A percentile compares a stretch with the other conserved stretches of the same genome.
Evolutionary conservation across 768 basidiomycete species (phyloP).

Genomic region (Tulasnella sp.): DNA sequence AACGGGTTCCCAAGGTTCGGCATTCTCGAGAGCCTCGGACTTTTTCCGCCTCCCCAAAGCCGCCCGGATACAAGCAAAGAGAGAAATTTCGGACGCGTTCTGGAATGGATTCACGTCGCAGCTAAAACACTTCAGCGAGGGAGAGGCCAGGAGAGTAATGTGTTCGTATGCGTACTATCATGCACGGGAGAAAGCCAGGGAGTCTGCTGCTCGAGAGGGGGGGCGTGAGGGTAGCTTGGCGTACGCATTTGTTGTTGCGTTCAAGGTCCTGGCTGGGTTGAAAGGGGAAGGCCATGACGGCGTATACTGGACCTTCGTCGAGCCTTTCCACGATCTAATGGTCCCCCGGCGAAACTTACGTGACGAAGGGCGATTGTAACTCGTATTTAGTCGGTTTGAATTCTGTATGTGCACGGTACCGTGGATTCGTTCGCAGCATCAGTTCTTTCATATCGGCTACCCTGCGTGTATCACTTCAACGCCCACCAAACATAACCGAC

Average conservation of each 20-base stretch:
- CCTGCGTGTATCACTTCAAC: too few species aligned
- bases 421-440: background rate
- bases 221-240: background rate
- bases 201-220: background rate
- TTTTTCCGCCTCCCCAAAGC: constrained; percentile 37
- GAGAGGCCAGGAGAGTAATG: constrained; percentile 40
- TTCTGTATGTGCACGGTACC: constrained; percentile 38
- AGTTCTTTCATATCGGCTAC: too few species aligned
- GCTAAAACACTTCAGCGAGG: constrained; percentile 34
- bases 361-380: background rate
- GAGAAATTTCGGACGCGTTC: constrained; percentile 45
- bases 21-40: background rate
- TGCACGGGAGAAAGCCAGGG: constrained; percentile 33
- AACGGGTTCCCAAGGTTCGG: background rate
- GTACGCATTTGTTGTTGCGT: background rate
- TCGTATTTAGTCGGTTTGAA: too few species aligned
- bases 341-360: background rate
- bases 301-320: background rate
- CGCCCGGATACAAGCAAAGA: constrained; percentile 44
- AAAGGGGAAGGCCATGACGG: background rate
- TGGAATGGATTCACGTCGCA: constrained; percentile 35
- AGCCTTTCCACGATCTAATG: background rate
- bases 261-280: background rate
- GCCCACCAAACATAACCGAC: too few species aligned
- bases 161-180: constrained; percentile 52